Base-by-base conservation (phyloP, 2,329 filamentous ascomycete genomes). In the Fusarium sterilihyphosum region DNA sequence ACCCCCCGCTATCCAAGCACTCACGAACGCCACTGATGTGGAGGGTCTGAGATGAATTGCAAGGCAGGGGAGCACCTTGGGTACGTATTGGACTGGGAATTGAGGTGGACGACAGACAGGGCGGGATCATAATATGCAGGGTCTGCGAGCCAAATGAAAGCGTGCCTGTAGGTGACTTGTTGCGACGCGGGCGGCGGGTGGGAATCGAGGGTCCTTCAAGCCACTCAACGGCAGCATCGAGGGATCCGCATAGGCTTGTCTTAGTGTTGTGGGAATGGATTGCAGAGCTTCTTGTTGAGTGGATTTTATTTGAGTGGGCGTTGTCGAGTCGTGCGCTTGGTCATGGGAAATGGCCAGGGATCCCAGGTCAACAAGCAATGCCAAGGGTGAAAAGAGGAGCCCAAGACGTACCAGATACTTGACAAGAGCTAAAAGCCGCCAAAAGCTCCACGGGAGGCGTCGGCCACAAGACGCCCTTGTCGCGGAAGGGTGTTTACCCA, bases 21-120 rank as follows among this genome's bases (percentile, higher is more conserved):
- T 67, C 63, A 71, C 73, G 76, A 77, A 77, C 78, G 78, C 78
- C 77, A 77, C 78, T 78, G 78, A 78, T 78, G 78, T 76, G 77
- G 77, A 77, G 78, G 76, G 77, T 77, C 76, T 77, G 70, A 78
- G 73, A 79, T 77, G 77, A 76, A 68, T 71, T 74, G 65, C 74
- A 70, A 76, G 71, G 74, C 65, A 49, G 50, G 40, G 56, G 60
- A 58, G 38, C 18, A 44, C 9, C 31, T 37, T 35, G 43, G 58
- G 64, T 73, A 77, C 71, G 75, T 75, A 77, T 70, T 65, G 67
- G 72, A 69, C 75, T 77, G 71, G 60, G 74, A 78, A 70, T 73
- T 75, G 73, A 73, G 74, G 73, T 76, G 70, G 69, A 67, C 73
- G 68, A 66, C 72, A 73, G 67, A 64, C 74, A 75, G 66, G 72